phyloP scores from a whole-genome alignment of 345 rosid genomes.

The Aethionema arabicum region DNA sequence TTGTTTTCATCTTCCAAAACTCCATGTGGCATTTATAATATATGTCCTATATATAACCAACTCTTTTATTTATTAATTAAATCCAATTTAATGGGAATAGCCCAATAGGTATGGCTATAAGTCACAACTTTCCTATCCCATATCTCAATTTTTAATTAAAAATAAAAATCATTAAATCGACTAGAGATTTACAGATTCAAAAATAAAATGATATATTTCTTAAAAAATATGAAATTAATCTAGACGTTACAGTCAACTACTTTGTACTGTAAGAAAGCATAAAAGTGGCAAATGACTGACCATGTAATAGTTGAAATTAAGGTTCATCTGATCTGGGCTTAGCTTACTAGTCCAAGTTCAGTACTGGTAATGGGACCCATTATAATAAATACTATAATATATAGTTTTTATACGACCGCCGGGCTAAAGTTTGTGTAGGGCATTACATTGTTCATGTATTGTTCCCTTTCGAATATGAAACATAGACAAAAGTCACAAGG shows the following conservation, averaged over 20 bases:
- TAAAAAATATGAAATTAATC: neutral
- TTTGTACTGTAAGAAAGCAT: constrained; percentile 6
- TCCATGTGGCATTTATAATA: constrained; percentile 27
- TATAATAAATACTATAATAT: constrained; percentile 11
- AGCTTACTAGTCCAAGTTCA: too few relatives aligned
- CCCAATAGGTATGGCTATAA: constrained; percentile 4
- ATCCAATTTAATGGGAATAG: constrained; percentile 19
- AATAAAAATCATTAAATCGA: too few relatives aligned
- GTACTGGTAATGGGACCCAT: neutral
- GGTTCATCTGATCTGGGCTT: constrained; percentile 3
- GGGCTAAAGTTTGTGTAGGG: constrained; percentile 20
- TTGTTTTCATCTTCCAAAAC: constrained; percentile 11
- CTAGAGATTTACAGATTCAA: neutral
- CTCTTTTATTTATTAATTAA: neutral
- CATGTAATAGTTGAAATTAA: neutral
- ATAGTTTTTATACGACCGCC: constrained; percentile 10
- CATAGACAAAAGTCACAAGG: constrained; percentile 24
- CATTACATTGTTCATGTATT: constrained; percentile 16
- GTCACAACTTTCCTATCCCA: neutral
- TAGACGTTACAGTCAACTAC: constrained; percentile 19
- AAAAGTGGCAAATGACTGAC: neutral
- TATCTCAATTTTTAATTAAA: neutral
- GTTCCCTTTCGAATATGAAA: constrained; percentile 20
- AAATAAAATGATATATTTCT: neutral
- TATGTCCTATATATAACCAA: constrained; percentile 3